A percentile compares a stretch with the other conserved stretches of the same genome.
Evolutionary conservation across 2,329 filamentous ascomycete genomes (phyloP).

Genomic region (Fusarium sp.): DNA sequence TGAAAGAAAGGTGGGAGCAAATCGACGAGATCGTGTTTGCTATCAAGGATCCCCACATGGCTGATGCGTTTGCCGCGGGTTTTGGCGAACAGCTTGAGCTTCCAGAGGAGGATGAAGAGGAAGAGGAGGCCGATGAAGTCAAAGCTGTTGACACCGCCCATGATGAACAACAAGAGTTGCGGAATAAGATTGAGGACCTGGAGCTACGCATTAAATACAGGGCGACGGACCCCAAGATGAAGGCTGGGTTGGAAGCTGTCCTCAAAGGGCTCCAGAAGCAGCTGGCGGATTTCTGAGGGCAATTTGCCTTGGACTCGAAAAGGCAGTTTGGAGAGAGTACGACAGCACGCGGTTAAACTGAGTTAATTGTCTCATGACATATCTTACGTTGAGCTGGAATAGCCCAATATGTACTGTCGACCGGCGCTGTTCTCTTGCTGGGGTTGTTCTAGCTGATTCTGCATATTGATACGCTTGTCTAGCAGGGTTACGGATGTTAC

Average conservation of each 20-base stretch:
- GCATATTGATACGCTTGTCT: no score
- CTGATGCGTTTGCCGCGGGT: slow-evolving; percentile 64
- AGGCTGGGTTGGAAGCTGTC: slow-evolving; percentile 22
- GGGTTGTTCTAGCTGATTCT: no score
- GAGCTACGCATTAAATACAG: slow-evolving; percentile 28
- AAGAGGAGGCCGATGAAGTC: background rate
- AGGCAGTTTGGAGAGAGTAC: background rate
- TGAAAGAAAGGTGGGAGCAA: slow-evolving; percentile 40
- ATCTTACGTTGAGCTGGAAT: no score
- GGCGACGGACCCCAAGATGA: slow-evolving; percentile 23
- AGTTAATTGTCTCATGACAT: no score
- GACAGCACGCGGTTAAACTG: no score
- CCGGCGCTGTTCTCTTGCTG: no score
- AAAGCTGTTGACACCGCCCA: slow-evolving; percentile 3
- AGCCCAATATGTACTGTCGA: no score
- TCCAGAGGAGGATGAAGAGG: background rate
- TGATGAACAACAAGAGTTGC: slow-evolving; percentile 21
- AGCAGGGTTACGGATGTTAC: no score
- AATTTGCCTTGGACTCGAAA: background rate
- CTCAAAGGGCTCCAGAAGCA: slow-evolving; percentile 31
- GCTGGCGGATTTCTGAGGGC: slow-evolving; percentile 22
- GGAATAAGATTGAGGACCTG: slow-evolving; percentile 37
- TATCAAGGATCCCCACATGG: slow-evolving; percentile 67
- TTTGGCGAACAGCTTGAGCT: slow-evolving; percentile 58
- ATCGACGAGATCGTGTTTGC: slow-evolving; percentile 70